Base-by-base conservation (phyloP, 768 basidiomycete genomes). In the Cytidiella melzeri region DNA sequence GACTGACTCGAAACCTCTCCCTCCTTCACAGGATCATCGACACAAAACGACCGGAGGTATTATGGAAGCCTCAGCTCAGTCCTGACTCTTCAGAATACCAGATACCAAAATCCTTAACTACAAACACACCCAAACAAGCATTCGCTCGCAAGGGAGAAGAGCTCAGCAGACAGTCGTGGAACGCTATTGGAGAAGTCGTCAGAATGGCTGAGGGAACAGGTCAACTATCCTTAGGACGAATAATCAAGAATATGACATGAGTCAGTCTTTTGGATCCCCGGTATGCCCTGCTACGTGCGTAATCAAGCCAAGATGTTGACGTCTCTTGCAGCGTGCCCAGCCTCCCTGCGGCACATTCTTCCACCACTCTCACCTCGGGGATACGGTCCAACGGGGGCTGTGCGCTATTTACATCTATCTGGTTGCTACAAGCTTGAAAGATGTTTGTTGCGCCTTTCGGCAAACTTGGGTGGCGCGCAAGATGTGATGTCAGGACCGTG, bases 201-300 rank as follows among this genome's bases (percentile, higher is more conserved):
- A 69, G 67, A 48, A 72, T 85, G 73, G 81, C 80, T 19, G 83
- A 85, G 59, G 79, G 73, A 11, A 70, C 73, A 56, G 69, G 75
- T 41, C 60, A 62, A 18, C 45, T 85, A 43, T 72, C 67, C 4
- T 63, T 84, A 47, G 83, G 81, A 30, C 73, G 76, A 57, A 60
- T 77, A 30, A 45, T 47, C 44, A 25, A 19, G 36, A 38, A 45
- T 3, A 24, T 5, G 18, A 15, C 18, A 25, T 20, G 18, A 42
- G 27, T 27, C 26, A 15, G 39, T 21, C n/a, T n/a, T n/a, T n/a
- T n/a, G n/a, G n/a, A n/a, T n/a, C n/a, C n/a, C n/a, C n/a, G n/a
- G n/a, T n/a, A n/a, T n/a, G n/a, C n/a, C n/a, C n/a, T n/a, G n/a
- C n/a, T n/a, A n/a, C n/a, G n/a, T n/a, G n/a, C n/a, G n/a, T n/a